Base-by-base conservation (phyloP, 1,284 basidiomycete species). In the Limonomyces culmigenus region DNA sequence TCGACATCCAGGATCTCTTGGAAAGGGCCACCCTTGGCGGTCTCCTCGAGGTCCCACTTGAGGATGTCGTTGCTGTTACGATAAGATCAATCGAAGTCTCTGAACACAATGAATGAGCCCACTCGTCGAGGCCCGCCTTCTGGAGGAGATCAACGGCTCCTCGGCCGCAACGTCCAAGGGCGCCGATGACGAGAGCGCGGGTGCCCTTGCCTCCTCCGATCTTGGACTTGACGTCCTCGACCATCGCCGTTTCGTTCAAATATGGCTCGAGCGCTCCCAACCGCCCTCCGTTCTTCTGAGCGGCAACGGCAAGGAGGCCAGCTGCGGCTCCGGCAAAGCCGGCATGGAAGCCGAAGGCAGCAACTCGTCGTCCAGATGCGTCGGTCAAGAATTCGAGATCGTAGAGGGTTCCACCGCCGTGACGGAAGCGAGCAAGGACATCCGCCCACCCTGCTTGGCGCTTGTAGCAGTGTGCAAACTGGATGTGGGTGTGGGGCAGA, bases 401-500 rank as follows among this genome's bases (percentile, higher is more conserved):
- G 62, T 98, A 97, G 32, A 99, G 65, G 25, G 76, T 83, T 17
- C 93, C 93, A 23, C 74, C 68, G 18, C 93, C 95, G 40, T 70
- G 67, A 54, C 75, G 65, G 67, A 98, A 99, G 31, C 95, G 83
- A 19, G 73, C 65, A 30, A 99, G 74, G 19, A 98, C 76, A 35
- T 77, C 66, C 13, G 75, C 69, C 93, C 95, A 98, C 29, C 95
- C 95, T 2, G 69, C 88, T 57, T 99, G 95, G 35, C 76, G 64
- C 64, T 99, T 99, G 72, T 89, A 99, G 61, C 93, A 97, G 58
- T 98, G 95, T 2, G 92, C 93, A 48, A 98, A 99, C 54, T 97
- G 92, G 55, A 99, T 93, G 60, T 99, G 95, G 6, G 86, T 92
- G 61, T 96, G 91, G 10, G 71, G 74, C 14, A 96, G 63, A 14